These are phyloP conservation scores for Phycomyces blakesleeanus DNA, from an alignment of 192 early-diverging fungal genomes.

Conservation along the genomic window DNA sequence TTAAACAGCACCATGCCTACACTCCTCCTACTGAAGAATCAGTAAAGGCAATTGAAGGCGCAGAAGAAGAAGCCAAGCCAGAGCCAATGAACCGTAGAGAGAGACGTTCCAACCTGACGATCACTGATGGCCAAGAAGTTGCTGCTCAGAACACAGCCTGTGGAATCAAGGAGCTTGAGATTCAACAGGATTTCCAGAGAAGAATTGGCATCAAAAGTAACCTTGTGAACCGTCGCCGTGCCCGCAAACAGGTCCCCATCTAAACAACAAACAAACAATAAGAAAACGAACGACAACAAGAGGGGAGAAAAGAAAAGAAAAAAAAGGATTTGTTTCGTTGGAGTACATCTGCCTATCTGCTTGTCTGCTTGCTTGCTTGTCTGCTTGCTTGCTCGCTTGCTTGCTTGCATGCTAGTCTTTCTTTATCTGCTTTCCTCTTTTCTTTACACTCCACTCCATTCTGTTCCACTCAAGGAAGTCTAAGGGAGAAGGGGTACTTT, in stretches of 20 bases:
- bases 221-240: background rate
- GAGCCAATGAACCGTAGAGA: constrained; percentile 12
- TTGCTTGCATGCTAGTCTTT: background rate
- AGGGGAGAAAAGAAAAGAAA: background rate
- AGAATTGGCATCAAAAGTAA: constrained; percentile 2
- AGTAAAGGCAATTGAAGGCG: background rate
- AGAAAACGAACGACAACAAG: background rate
- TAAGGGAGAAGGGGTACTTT: no score
- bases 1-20: constrained; percentile 16
- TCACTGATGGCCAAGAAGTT: constrained; percentile 13
- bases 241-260: background rate
- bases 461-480: no score
- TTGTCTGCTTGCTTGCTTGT: no score
- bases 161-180: background rate
- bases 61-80: background rate
- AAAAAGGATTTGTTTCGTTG: background rate
- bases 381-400: background rate
- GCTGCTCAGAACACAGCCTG: background rate
- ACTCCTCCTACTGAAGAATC: background rate
- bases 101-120: constrained; percentile 7
- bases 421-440: no score
- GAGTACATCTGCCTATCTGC: background rate
- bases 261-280: background rate
- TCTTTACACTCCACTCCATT: no score
- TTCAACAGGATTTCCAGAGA: background rate